A percentile compares a stretch with the other conserved stretches of the same genome.
Evolutionary conservation across 2,329 filamentous ascomycete genomes (phyloP).

Genomic region (Alternaria triticina): DNA sequence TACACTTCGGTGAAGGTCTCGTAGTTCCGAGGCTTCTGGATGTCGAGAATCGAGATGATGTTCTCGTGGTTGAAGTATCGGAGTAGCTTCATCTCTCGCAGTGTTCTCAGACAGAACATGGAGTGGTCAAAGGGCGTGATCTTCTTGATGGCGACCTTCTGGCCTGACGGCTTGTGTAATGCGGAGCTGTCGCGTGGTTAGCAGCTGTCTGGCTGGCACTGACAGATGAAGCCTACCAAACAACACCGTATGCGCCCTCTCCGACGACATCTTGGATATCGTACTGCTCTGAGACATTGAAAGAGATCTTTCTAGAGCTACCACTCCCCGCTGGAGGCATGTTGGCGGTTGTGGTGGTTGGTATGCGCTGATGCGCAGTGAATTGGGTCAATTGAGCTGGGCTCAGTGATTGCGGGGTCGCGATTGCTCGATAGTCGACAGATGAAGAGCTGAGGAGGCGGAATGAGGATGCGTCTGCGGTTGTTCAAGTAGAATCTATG

Average conservation of each 20-base stretch:
- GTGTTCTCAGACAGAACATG: slow-evolving; percentile 95
- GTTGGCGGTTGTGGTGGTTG: slow-evolving; percentile 26
- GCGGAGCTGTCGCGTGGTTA: slow-evolving; percentile 71
- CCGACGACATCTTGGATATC: slow-evolving; percentile 99
- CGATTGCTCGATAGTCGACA: slow-evolving; percentile 2
- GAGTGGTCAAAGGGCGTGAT: slow-evolving; percentile 99
- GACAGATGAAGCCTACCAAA: slow-evolving; percentile 72
- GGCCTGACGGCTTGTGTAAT: slow-evolving; percentile 94
- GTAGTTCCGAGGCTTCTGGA: slow-evolving; percentile 96
- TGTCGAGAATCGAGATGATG: slow-evolving; percentile 99
- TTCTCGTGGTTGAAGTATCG: slow-evolving; percentile 99
- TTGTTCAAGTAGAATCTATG: slow-evolving; percentile 14
- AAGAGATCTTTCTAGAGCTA: slow-evolving; percentile 88
- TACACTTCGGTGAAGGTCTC: slow-evolving; percentile 98
- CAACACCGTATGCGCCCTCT: slow-evolving; percentile 97
- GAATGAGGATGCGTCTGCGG: slow-evolving; percentile 1
- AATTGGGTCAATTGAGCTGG: slow-evolving; percentile 18
- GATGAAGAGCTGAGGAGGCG: not conserved
- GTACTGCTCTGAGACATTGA: slow-evolving; percentile 99
- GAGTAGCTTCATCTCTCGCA: slow-evolving; percentile 98
- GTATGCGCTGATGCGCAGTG: slow-evolving; percentile 29
- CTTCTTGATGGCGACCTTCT: slow-evolving; percentile 99
- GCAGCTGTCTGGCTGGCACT: slow-evolving; percentile 5
- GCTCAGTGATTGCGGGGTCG: slow-evolving; percentile 17
- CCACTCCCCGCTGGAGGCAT: slow-evolving; percentile 53